Evolutionary conservation across 208 protist genomes (phyloP).

Genomic region (Naegleria lovaniensis): DNA sequence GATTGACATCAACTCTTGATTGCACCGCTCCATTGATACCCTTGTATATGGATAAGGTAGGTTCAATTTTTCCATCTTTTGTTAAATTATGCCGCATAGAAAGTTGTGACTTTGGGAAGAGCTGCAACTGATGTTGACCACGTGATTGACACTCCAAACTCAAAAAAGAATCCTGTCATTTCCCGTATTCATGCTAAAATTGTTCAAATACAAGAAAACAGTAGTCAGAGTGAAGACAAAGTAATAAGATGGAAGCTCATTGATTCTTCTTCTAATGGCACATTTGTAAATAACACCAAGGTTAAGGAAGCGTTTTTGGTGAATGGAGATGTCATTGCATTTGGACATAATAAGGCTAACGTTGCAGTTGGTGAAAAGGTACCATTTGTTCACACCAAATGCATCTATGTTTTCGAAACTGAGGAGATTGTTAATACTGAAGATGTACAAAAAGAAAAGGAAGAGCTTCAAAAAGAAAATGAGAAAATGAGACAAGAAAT

Average conservation of each 20-base stretch:
- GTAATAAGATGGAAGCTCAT: neutral
- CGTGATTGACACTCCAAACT: neutral
- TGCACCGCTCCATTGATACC: neutral
- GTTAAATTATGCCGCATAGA: neutral
- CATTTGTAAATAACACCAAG: constrained; percentile 8
- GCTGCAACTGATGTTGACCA: neutral
- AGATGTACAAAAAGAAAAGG: neutral
- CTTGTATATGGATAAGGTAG: neutral
- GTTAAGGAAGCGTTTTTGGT: neutral
- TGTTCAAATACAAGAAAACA: neutral
- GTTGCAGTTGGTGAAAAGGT: neutral
- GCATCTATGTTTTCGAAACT: neutral
- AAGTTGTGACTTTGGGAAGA: neutral
- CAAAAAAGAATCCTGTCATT: neutral
- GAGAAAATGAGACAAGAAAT: neutral
- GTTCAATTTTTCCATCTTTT: neutral
- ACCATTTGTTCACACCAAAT: neutral
- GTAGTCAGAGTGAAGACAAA: neutral
- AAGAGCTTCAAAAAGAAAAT: neutral
- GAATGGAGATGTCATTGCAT: neutral
- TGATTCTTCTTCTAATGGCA: constrained; percentile 9
- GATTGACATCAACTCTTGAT: neutral
- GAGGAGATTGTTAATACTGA: neutral
- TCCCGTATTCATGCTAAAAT: constrained; percentile 1
- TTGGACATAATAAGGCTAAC: neutral